These are phyloP conservation scores for Corymbia calophylla DNA, from an alignment of 441 rosid genomes.

Conservation along the genomic window DNA sequence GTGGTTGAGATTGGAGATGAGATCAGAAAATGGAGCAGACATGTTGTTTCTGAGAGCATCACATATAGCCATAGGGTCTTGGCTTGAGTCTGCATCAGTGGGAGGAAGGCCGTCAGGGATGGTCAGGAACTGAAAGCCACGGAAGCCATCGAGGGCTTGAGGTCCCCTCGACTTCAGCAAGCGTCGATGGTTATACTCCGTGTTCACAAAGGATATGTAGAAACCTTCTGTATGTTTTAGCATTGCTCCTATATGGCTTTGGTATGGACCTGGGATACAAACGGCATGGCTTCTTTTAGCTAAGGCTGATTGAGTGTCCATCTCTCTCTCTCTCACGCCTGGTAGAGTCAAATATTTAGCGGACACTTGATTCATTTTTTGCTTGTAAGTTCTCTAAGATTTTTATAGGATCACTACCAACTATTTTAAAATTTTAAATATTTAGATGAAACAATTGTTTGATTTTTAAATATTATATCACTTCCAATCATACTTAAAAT, in stretches of 20 bases:
- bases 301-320: not conserved
- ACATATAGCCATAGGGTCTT: not conserved
- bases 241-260: not conserved
- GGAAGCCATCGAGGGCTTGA: not conserved
- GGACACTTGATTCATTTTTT: too few relatives aligned
- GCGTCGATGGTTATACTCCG: not conserved
- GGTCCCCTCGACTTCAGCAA: not conserved
- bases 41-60: not conserved
- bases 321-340: not conserved
- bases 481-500: too few relatives aligned
- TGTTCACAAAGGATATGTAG: not conserved
- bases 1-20: not conserved
- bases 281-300: not conserved
- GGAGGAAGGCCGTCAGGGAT: not conserved
- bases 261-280: not conserved
- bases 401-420: too few relatives aligned
- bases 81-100: not conserved
- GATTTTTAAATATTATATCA: too few relatives aligned
- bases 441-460: too few relatives aligned
- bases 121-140: not conserved
- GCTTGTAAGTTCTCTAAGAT: too few relatives aligned
- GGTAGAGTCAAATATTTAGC: too few relatives aligned
- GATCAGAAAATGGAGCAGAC: not conserved
- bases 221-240: not conserved
- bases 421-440: too few relatives aligned